A percentile compares a stretch with the other conserved stretches of the same genome.
These are phyloP conservation scores for Elsinoe necatrix DNA, from an alignment of 2,329 filamentous ascomycete species.

Conservation along the genomic window DNA sequence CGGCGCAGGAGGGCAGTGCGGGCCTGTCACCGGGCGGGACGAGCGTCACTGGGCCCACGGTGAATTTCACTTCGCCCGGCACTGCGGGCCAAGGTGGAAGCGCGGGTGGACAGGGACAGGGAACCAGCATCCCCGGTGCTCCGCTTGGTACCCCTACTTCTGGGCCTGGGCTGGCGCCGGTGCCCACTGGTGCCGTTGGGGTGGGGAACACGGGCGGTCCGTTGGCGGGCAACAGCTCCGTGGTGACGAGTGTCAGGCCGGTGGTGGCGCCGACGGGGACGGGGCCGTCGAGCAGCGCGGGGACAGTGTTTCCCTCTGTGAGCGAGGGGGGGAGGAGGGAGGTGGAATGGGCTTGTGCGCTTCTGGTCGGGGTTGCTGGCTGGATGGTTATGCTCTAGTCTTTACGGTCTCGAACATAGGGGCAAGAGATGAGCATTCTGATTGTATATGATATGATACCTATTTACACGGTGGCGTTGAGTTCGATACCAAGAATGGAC, in stretches of 20 bases:
- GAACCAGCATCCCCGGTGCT: too few relatives aligned
- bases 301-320: neutral
- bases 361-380: neutral
- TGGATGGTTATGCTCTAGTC: constrained; percentile 7
- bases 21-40: neutral
- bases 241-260: neutral
- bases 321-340: neutral
- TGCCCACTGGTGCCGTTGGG: neutral
- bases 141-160: neutral
- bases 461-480: neutral
- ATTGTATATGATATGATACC: constrained; percentile 7
- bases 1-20: too few relatives aligned
- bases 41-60: neutral
- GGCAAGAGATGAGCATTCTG: neutral
- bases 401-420: neutral
- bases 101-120: too few relatives aligned
- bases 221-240: neutral
- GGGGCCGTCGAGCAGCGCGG: neutral
- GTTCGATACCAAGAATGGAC: neutral
- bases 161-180: neutral
- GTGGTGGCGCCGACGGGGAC: neutral
- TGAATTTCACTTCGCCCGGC: neutral
- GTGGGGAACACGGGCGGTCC: neutral
- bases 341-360: neutral
- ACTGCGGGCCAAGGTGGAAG: neutral